Evolutionary conservation across 805 yeast genomes (phyloP), one percentile per base, ranked within the genome.

Genomic region (Hanseniaspora valbyensis): DNA sequence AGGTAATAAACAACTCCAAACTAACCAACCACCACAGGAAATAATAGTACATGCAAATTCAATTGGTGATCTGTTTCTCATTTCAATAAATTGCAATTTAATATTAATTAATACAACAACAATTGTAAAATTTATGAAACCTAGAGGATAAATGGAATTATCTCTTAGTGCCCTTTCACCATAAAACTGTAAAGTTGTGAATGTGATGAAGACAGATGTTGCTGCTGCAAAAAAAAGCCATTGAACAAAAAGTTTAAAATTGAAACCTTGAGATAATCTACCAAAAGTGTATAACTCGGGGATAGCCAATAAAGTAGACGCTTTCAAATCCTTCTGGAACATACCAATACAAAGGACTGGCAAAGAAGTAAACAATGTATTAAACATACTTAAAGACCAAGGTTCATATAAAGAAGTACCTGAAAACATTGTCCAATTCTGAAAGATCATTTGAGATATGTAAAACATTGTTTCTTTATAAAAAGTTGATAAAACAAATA

Each of bases 331-430:
- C 61, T 83, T 83, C 59, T 90, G 95, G 65, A 92, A 83, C 78
- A 89, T 85, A n/a, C 99, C 99, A 49, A 92, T 71, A 59, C 94
- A 83, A 34, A 92, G 65, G 2, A 92, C 97, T 0, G 96, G 89
- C 45, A 92, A 69, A 0, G 96, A 86, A 0, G 98, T 90, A 68
- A 92, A 94, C 54, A 92, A 72, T 0, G 98, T 94, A 63, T 92
- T 94, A 70, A 84, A 92, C 96, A 94, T 89, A 0, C 96, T 85
- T 53, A 92, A 72, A 1, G 97, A 89, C 95, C 96, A 89, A 37
- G 90, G 81, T 61, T 94, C 98, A 65, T 86, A 92, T 57, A 90
- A 65, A 0, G 96, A 87, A 0, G 95, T 80, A 1, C 98, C 98
- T 0, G 97, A 84, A 64, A 85, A 92, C 68, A 86, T 69, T 0